Evolutionary conservation across 768 basidiomycete species (phyloP).

Genomic region (Podaxis pistillaris): DNA sequence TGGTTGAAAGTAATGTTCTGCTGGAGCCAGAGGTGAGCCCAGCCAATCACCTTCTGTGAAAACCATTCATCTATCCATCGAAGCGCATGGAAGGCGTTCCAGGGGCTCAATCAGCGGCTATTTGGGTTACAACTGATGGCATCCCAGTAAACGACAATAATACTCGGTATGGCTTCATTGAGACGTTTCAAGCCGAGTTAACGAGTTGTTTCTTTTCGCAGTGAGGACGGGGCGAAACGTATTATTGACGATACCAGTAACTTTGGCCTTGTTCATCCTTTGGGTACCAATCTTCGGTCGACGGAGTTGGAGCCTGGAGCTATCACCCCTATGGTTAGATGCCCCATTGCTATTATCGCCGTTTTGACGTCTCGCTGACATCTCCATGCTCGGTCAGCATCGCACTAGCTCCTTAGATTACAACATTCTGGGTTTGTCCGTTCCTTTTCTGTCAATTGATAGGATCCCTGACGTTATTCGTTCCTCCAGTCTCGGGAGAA

Average conservation of each 20-base stretch:
- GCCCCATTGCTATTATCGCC: not conserved
- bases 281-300: slow-evolving; percentile 46
- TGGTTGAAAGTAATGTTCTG: slow-evolving; percentile 35
- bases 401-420: slow-evolving; percentile 60
- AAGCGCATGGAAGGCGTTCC: slow-evolving; percentile 34
- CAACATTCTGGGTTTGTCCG: slow-evolving; percentile 51
- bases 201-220: slow-evolving; percentile 20
- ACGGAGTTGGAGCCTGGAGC: slow-evolving; percentile 57
- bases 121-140: slow-evolving; percentile 51
- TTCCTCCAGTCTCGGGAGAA: slow-evolving; percentile 48
- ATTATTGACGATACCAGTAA: slow-evolving; percentile 35
- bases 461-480: slow-evolving; percentile 11
- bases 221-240: slow-evolving; percentile 51
- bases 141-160: slow-evolving; percentile 59
- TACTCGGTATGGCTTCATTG: slow-evolving; percentile 26
- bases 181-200: not conserved
- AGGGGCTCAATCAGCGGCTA: slow-evolving; percentile 33
- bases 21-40: slow-evolving; percentile 29
- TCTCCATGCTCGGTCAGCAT: slow-evolving; percentile 25
- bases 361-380: not conserved
- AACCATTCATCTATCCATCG: not conserved
- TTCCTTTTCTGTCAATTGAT: not conserved
- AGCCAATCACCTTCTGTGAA: not conserved
- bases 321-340: slow-evolving; percentile 45
- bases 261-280: slow-evolving; percentile 41